phyloP scores from a whole-genome alignment of 768 basidiomycete genomes.

The Saitozyma podzolica region DNA sequence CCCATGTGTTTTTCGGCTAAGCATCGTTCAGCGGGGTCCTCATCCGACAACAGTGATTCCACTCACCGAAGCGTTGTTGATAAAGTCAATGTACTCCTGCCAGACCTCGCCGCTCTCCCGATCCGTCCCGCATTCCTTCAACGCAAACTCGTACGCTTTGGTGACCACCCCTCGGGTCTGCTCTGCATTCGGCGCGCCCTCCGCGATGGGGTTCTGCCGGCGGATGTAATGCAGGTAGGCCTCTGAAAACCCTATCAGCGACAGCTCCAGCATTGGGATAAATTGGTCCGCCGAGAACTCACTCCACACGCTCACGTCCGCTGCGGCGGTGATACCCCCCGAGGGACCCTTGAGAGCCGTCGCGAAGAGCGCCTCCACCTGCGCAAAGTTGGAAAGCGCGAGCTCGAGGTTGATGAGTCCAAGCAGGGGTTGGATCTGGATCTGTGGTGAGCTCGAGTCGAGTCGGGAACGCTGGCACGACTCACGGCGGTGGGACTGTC shows the following conservation, averaged over 20 bases:
- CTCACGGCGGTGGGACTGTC: slow-evolving; percentile 91
- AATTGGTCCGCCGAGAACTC: not conserved
- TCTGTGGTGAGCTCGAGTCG: slow-evolving; percentile 23
- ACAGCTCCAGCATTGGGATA: not conserved
- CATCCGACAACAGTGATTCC: not conserved
- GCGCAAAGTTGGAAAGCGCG: slow-evolving; percentile 61
- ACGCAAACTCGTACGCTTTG: slow-evolving; percentile 89
- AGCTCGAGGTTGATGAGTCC: slow-evolving; percentile 53
- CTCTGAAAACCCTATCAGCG: slow-evolving; percentile 50
- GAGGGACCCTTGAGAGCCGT: slow-evolving; percentile 65
- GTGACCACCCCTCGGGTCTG: slow-evolving; percentile 72
- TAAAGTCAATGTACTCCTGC: slow-evolving; percentile 88
- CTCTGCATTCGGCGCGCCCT: slow-evolving; percentile 50
- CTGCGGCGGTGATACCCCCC: slow-evolving; percentile 61
- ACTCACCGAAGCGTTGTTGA: slow-evolving; percentile 74
- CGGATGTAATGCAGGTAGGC: slow-evolving; percentile 93
- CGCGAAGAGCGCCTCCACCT: slow-evolving; percentile 86
- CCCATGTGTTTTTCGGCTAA: slow-evolving; percentile 81
- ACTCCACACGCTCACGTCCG: slow-evolving; percentile 82
- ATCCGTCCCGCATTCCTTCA: slow-evolving; percentile 85
- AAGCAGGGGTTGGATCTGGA: slow-evolving; percentile 58
- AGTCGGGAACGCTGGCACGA: slow-evolving; percentile 28
- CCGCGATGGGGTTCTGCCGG: slow-evolving; percentile 60
- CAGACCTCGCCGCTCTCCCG: slow-evolving; percentile 90
- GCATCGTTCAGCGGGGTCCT: slow-evolving; percentile 1